Base-by-base conservation (phyloP, 1,284 basidiomycete genomes). In the Cryptococcus amylolentus region DNA sequence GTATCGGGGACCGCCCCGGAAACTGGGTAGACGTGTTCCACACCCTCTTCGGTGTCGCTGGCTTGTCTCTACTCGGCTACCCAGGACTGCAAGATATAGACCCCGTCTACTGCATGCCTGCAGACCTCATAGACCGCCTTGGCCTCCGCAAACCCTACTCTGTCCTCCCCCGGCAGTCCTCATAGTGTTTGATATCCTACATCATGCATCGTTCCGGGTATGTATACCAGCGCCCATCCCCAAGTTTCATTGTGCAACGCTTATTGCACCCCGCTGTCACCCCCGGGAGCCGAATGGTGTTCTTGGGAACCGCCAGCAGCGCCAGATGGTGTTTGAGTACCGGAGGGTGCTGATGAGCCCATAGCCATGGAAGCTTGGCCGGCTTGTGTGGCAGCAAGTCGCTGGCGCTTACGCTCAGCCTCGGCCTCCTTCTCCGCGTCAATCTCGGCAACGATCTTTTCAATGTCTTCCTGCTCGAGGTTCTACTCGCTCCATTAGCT, bases 1-100 rank as follows among this genome's bases (percentile, higher is more conserved):
- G 95, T 0, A 96, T 98, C 37, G 88, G 94, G 0, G 96, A 98
- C 76, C 79, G 95, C 50, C 91, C 92, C 1, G 94, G 90, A 1
- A 88, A 98, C 72, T 88, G 93, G 81, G 86, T 87, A 1, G 95
- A 98, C 69, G 94, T 98, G 12, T 98, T 97, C 78, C 95, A 98
- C 72, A 98, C 95, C 0, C 76, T 84, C 8, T 98, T 98, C 69
- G 96, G 95, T 0, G 80, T 97, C 4, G 93, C 93, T 54, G 92
- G 91, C 0, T 81, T 98, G 14, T 93, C 91, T 0, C 79, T 98
- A 9, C 81, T 97, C 7, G 91, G 91, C n/a, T 94, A 93, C 70
- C 86, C 88, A 0, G 88, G 85, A 0, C 77, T 98, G 20, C 80
- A 84, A 37, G 87, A 89, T 63, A 80, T 98, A 27, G 95, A 98